Evolutionary conservation across 2,329 filamentous ascomycete species (phyloP).

Genomic region (Hypoxylon sp.): DNA sequence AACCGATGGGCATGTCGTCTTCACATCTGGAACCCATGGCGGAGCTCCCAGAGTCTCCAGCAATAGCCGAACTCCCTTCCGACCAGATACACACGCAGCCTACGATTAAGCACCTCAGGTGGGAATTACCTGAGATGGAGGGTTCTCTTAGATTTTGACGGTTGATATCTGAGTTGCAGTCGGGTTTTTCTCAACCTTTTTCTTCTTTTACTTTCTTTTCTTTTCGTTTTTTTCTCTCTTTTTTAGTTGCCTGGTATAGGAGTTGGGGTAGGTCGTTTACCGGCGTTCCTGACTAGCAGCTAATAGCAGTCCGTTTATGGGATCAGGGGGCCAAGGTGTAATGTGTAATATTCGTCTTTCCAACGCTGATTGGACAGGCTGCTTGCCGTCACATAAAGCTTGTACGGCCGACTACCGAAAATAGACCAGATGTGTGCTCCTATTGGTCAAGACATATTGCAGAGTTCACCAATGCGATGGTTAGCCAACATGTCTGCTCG

Average conservation of each 20-base stretch:
- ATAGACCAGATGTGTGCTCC: not conserved
- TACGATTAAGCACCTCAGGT: not conserved
- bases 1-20: not conserved
- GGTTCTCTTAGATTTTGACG: not conserved
- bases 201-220: too few relatives aligned
- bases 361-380: not conserved
- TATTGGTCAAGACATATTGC: not conserved
- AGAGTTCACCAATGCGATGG: not conserved
- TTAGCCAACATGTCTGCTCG: not conserved
- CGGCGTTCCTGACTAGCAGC: not conserved
- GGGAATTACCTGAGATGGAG: not conserved
- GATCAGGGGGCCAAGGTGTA: not conserved
- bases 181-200: too few relatives aligned
- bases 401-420: not conserved
- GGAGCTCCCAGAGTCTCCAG: conserved; percentile 5
- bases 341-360: not conserved
- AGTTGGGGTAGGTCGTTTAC: not conserved
- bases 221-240: too few relatives aligned
- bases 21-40: not conserved
- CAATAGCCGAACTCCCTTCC: not conserved
- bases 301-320: too few relatives aligned
- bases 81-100: not conserved
- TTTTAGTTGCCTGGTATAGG: too few relatives aligned
- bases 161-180: not conserved
- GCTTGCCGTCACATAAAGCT: not conserved